phyloP scores from a whole-genome alignment of 2,329 filamentous ascomycete genomes.

The Coleophoma crateriformis region DNA sequence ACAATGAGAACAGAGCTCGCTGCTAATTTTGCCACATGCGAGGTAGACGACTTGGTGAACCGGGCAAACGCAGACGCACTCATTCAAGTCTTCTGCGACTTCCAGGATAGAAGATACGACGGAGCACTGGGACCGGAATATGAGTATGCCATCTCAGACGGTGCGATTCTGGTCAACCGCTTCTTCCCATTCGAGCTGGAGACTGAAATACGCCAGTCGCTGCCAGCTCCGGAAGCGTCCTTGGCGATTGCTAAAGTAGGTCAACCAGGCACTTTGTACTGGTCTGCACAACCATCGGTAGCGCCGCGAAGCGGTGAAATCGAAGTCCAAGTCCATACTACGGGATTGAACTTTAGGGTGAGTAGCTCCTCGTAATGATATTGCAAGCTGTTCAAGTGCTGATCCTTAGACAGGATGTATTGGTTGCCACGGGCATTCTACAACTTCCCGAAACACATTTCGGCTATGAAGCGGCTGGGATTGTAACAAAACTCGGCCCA shows the following conservation, averaged over 20 bases:
- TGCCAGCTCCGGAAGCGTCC: neutral
- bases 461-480: slow-evolving; percentile 18
- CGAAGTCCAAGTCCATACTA: neutral
- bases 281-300: neutral
- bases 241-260: neutral
- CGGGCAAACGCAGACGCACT: neutral
- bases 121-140: neutral
- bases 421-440: too few relatives aligned
- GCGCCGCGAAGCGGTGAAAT: slow-evolving; percentile 1
- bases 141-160: neutral
- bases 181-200: neutral
- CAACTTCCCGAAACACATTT: too few relatives aligned
- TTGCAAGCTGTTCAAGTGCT: slow-evolving; percentile 2
- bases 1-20: slow-evolving; percentile 7
- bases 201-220: neutral
- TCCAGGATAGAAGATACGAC: neutral
- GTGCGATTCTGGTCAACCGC: neutral
- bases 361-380: too few relatives aligned
- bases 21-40: neutral
- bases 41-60: neutral
- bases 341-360: slow-evolving; percentile 9
- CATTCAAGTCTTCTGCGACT: neutral
- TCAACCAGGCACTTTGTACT: neutral
- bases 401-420: slow-evolving; percentile 1
- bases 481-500: slow-evolving; percentile 15